phyloP scores from a whole-genome alignment of 2,329 filamentous ascomycete genomes.

The Simplicillium aogashimaense region DNA sequence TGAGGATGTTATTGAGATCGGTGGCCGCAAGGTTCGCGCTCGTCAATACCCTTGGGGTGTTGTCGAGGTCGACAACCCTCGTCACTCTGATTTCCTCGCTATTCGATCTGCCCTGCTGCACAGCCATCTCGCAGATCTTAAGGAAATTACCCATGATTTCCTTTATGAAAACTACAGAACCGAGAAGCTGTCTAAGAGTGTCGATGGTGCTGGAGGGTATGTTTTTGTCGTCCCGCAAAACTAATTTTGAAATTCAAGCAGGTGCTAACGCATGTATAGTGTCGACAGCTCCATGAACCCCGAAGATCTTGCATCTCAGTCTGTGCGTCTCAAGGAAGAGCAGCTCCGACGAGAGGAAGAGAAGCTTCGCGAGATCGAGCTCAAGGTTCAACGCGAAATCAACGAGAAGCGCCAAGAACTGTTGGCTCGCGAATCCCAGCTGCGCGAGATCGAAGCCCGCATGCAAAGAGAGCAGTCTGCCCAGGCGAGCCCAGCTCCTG shows the following conservation, averaged over 20 bases:
- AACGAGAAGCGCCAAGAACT: conserved; percentile 99
- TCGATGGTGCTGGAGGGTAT: conserved; percentile 85
- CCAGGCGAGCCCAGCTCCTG: conserved; percentile 25
- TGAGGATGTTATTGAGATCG: conserved; percentile 90
- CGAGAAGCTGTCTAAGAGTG: conserved; percentile 99
- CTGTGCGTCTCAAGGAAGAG: conserved; percentile 98
- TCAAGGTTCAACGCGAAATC: conserved; percentile 99
- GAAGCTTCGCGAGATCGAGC: conserved; percentile 98
- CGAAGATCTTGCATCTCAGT: conserved; percentile 92
- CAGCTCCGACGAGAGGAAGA: conserved; percentile 98
- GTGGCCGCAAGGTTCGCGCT: conserved; percentile 82
- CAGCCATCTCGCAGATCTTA: conserved; percentile 94
- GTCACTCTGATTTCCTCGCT: conserved; percentile 96
- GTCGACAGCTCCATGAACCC: conserved; percentile 84
- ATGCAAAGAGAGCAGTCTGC: conserved; percentile 80
- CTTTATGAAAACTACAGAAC: conserved; percentile 99
- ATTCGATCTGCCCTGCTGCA: conserved; percentile 94
- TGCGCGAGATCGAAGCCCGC: conserved; percentile 96
- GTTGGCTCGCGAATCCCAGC: conserved; percentile 91
- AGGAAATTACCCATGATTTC: conserved; percentile 99
- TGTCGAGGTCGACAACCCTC: conserved; percentile 97
- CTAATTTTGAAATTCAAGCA: conserved; percentile 1
- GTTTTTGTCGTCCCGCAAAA: conserved; percentile 28
- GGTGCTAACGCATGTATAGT: conserved; percentile 29
- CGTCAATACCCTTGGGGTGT: conserved; percentile 99